Evolutionary conservation across 306 rosid genomes (phyloP).

Genomic region (Ormosia emarginata): DNA sequence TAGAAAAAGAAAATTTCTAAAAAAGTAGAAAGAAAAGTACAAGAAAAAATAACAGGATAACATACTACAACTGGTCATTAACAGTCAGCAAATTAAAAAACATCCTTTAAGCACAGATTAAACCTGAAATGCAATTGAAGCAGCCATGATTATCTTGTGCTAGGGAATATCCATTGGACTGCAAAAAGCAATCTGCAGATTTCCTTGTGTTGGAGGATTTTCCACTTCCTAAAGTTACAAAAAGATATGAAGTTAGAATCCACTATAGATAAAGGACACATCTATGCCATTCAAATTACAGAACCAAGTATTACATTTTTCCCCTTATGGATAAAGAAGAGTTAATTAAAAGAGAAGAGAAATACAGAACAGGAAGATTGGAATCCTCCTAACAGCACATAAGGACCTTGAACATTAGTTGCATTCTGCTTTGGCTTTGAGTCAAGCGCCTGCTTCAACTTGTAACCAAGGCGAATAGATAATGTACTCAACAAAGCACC

Average conservation of each 20-base stretch:
- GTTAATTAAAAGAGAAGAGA: background rate
- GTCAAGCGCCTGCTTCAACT: slow-evolving; percentile 80
- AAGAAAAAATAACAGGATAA: background rate
- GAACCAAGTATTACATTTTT: background rate
- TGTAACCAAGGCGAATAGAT: slow-evolving; percentile 85
- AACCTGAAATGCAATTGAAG: slow-evolving; percentile 74
- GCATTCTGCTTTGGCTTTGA: slow-evolving; percentile 56
- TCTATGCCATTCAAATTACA: background rate
- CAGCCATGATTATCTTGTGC: slow-evolving; percentile 56
- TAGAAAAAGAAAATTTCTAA: background rate
- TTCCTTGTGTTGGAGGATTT: slow-evolving; percentile 55
- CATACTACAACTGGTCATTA: background rate
- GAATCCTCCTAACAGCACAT: background rate
- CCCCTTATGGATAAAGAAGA: background rate
- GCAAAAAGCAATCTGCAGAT: slow-evolving; percentile 46
- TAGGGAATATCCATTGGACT: slow-evolving; percentile 57
- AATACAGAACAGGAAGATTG: background rate
- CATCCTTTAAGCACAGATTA: slow-evolving; percentile 10
- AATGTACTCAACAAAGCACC: slow-evolving; percentile 84
- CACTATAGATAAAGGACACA: background rate
- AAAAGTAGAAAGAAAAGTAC: background rate
- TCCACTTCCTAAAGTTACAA: slow-evolving; percentile 50
- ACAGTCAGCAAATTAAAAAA: slow-evolving; percentile 5
- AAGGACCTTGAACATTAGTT: slow-evolving; percentile 32
- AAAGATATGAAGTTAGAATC: slow-evolving; percentile 15